Evolutionary conservation across 2,329 filamentous ascomycete genomes (phyloP).

Genomic region (Colletotrichum endophyticum): DNA sequence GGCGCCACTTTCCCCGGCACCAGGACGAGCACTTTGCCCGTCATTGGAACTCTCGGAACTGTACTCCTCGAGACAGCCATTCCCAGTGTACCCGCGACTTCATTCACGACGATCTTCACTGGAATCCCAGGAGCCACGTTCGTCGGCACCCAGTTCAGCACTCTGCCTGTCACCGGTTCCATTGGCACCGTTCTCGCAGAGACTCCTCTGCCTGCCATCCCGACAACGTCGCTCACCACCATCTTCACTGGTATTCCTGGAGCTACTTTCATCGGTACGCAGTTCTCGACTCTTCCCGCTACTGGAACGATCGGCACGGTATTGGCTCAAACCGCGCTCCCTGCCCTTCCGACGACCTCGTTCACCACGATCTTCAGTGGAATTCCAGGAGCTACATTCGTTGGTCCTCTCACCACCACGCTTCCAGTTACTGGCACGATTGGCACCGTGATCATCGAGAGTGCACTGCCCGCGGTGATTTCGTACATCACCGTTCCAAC

Average conservation of each 20-base stretch:
- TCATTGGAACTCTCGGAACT: not conserved
- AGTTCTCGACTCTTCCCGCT: not conserved
- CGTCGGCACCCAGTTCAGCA: not conserved
- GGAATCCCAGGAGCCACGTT: not conserved
- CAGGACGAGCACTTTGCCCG: not conserved
- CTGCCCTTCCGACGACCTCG: not conserved
- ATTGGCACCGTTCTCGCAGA: not conserved
- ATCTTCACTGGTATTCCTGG: not conserved
- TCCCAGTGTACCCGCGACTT: not conserved
- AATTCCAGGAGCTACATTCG: not conserved
- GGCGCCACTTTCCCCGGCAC: not conserved
- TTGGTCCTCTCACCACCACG: not conserved
- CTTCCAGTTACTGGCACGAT: not conserved
- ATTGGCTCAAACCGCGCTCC: not conserved
- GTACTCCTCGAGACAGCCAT: not conserved
- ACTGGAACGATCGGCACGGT: not conserved
- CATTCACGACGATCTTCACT: not conserved
- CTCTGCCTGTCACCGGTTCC: not conserved
- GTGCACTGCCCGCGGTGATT: not conserved
- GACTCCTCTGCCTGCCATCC: not conserved
- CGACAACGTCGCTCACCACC: not conserved
- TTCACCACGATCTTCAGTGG: not conserved
- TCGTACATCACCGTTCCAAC: not conserved
- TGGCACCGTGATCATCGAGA: not conserved
- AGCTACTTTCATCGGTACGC: not conserved